Evolutionary conservation across 2,329 filamentous ascomycete genomes (phyloP).

Genomic region (Fusarium continuum): DNA sequence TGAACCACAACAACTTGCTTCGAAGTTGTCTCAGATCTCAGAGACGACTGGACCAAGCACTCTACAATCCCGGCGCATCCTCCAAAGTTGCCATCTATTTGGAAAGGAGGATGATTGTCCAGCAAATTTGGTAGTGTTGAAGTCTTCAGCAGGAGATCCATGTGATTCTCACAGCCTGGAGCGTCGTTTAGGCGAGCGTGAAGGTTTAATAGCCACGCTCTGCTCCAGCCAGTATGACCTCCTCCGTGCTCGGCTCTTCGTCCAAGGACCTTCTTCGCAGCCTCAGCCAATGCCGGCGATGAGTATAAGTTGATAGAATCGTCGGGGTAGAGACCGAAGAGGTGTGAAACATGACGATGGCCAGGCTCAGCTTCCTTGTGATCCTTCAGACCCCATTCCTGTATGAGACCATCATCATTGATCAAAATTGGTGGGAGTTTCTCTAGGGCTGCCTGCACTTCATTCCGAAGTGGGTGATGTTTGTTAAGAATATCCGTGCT

Average conservation of each 20-base stretch:
- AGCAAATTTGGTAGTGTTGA: conserved; percentile 36
- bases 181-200: conserved; percentile 53
- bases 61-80: conserved; percentile 37
- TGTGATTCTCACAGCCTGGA: conserved; percentile 15
- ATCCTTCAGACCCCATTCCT: conserved; percentile 52
- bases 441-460: background rate
- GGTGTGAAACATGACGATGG: conserved; percentile 61
- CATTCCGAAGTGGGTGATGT: background rate
- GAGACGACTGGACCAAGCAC: conserved; percentile 35
- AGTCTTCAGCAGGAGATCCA: conserved; percentile 26
- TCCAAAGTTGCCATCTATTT: conserved; percentile 46
- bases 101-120: conserved; percentile 40
- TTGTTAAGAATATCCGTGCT: conserved; percentile 16
- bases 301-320: conserved; percentile 36
- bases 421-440: conserved; percentile 23
- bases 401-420: conserved; percentile 43
- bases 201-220: conserved; percentile 60
- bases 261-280: conserved; percentile 44
- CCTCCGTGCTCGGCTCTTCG: conserved; percentile 48
- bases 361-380: conserved; percentile 55
- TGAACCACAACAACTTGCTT: conserved; percentile 16
- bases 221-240: conserved; percentile 62
- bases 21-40: background rate
- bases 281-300: conserved; percentile 34
- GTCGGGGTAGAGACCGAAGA: conserved; percentile 59